These are phyloP conservation scores for Globisporangium middletonii DNA, from an alignment of 352 stramenopile genomes.

Conservation along the genomic window DNA sequence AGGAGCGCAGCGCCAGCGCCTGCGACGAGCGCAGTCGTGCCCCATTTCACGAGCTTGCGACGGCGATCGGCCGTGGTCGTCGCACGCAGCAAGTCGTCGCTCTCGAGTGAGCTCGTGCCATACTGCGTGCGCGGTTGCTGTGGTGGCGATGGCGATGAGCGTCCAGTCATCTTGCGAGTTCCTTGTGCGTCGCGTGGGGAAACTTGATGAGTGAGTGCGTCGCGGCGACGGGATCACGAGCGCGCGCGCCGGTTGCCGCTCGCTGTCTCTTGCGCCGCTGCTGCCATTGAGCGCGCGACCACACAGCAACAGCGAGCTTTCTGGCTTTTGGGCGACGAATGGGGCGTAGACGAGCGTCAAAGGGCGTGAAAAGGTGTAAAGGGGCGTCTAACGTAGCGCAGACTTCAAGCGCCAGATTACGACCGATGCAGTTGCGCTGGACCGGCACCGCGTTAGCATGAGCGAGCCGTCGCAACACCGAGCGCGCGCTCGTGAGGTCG, in stretches of 20 bases:
- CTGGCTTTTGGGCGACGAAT: neutral
- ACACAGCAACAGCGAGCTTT: neutral
- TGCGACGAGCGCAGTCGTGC: conserved; percentile 22
- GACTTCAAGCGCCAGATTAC: neutral
- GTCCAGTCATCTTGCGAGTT: neutral
- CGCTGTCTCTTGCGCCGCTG: neutral
- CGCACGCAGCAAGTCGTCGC: conserved; percentile 11
- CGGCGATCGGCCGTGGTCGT: conserved; percentile 14
- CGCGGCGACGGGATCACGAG: neutral
- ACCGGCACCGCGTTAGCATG: neutral
- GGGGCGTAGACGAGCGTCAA: neutral
- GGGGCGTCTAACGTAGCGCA: neutral
- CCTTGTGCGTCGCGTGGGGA: neutral
- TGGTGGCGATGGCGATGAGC: neutral
- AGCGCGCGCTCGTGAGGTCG: too few relatives aligned
- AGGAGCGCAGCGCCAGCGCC: conserved; percentile 21
- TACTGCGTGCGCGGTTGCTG: conserved; percentile 13
- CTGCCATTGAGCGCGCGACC: neutral
- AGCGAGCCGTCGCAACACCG: too few relatives aligned
- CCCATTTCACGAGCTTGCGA: conserved; percentile 19
- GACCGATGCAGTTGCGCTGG: neutral
- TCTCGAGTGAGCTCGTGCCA: conserved; percentile 22
- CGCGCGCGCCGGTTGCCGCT: neutral
- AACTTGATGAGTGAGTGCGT: neutral
- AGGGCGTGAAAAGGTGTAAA: neutral